A percentile compares a stretch with the other conserved stretches of the same genome.
Evolutionary conservation across 1,284 basidiomycete genomes (phyloP).

Genomic region (Cryptococcus sp.): DNA sequence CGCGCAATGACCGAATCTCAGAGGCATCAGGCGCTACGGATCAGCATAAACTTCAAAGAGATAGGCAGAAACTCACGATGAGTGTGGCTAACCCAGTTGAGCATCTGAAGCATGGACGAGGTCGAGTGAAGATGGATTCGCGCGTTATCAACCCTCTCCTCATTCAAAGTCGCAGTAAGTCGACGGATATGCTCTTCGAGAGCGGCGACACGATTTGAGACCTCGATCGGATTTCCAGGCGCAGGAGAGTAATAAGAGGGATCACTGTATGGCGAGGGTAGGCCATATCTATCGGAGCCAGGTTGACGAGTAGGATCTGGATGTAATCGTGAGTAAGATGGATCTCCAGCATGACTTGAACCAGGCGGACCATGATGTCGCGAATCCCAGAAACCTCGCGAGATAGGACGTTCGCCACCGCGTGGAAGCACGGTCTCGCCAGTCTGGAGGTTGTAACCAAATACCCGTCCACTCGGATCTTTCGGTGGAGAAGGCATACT

Average conservation of each 20-base stretch:
- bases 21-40: conserved; percentile 4
- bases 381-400: background rate
- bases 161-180: conserved; percentile 22
- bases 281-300: conserved; percentile 3
- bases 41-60: no score
- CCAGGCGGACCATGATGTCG: background rate
- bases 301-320: conserved; percentile 12
- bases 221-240: background rate
- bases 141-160: conserved; percentile 31
- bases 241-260: conserved; percentile 21
- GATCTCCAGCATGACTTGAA: background rate
- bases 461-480: conserved; percentile 1
- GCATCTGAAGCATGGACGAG: conserved; percentile 31
- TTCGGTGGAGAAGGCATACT: background rate
- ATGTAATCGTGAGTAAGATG: conserved; percentile 6
- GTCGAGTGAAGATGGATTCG: conserved; percentile 27
- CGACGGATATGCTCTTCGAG: conserved; percentile 31
- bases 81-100: conserved; percentile 19
- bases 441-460: conserved; percentile 11
- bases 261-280: conserved; percentile 14
- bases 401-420: background rate
- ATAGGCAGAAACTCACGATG: background rate
- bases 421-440: conserved; percentile 10
- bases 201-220: conserved; percentile 18
- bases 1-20: conserved; percentile 22